Conservation (phyloP, 2,329 filamentous ascomycete species). For the Fonsecaea pugnacius region DNA sequence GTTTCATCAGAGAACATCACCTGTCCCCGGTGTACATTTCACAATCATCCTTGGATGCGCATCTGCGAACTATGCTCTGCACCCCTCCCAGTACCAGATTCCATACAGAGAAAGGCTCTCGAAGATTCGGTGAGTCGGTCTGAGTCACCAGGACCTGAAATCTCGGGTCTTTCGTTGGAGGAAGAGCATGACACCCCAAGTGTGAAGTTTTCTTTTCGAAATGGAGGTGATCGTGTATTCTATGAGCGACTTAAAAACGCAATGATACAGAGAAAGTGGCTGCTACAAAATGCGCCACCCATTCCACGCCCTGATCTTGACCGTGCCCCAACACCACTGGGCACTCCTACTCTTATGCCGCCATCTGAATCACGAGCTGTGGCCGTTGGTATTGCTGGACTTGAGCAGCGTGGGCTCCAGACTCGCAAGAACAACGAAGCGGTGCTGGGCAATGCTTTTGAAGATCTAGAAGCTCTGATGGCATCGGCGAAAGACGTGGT, state of each 20-base stretch:
- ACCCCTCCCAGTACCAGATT: constrained; percentile 54
- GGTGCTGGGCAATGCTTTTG: constrained; percentile 91
- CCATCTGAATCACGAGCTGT: constrained; percentile 52
- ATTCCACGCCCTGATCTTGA: constrained; percentile 67
- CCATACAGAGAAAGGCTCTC: constrained; percentile 56
- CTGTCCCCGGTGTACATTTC: constrained; percentile 90
- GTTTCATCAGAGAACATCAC: constrained; percentile 38
- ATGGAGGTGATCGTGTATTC: constrained; percentile 80
- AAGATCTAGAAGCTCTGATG: constrained; percentile 96
- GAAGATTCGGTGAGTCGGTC: constrained; percentile 53
- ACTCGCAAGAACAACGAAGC: constrained; percentile 90
- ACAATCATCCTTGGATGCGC: constrained; percentile 83
- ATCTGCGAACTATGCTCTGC: constrained; percentile 92
- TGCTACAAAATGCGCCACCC: constrained; percentile 85
- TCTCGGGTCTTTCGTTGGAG: constrained; percentile 52
- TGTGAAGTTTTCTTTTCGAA: constrained; percentile 90
- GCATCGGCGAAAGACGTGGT: constrained; percentile 96
- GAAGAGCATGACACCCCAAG: constrained; percentile 69
- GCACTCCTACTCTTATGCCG: constrained; percentile 27
- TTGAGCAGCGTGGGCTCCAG: constrained; percentile 83
- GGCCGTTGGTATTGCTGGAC: constrained; percentile 84
- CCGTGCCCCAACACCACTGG: constrained; percentile 24
- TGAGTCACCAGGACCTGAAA: constrained; percentile 78
- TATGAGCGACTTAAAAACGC: constrained; percentile 85
- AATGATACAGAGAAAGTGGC: constrained; percentile 92